Percentiles rank a stretch among this genome's conserved stretches.
phyloP scores from a whole-genome alignment of 1,284 basidiomycete genomes.

The Puccinia hordei region DNA sequence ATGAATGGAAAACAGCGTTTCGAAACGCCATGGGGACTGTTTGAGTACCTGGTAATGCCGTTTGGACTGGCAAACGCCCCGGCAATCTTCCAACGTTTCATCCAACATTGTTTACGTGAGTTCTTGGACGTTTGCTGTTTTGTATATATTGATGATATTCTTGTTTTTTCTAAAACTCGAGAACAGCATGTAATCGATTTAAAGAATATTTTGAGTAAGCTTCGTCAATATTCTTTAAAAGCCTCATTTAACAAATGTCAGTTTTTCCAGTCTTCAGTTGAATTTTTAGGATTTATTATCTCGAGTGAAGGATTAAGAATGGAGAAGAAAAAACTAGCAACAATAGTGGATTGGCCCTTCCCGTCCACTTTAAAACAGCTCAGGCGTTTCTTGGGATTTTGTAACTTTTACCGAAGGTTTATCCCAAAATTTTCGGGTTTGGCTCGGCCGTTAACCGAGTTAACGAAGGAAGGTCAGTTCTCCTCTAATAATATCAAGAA shows the following conservation, averaged over 20 bases:
- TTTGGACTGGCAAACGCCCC: slow-evolving; percentile 62
- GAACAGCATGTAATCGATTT: slow-evolving; percentile 54
- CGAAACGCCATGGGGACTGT: slow-evolving; percentile 54
- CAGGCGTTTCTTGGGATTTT: neutral
- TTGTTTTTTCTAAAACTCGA: slow-evolving; percentile 61
- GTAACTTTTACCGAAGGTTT: neutral
- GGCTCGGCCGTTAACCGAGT: neutral
- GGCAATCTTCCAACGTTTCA: slow-evolving; percentile 49
- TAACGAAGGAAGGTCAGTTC: neutral
- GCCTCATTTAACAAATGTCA: neutral
- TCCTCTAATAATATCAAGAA: neutral
- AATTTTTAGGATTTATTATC: neutral
- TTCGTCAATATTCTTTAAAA: neutral
- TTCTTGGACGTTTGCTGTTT: slow-evolving; percentile 56
- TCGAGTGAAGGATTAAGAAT: slow-evolving; percentile 1
- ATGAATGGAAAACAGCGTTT: slow-evolving; percentile 11
- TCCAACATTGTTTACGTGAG: slow-evolving; percentile 53
- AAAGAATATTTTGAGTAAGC: neutral
- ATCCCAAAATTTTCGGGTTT: slow-evolving; percentile 23
- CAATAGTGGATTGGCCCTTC: neutral
- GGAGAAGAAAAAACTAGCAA: neutral
- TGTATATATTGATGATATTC: slow-evolving; percentile 57
- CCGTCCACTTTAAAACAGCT: neutral
- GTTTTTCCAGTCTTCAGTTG: neutral
- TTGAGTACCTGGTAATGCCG: slow-evolving; percentile 61